Conservation (phyloP, 108 stramenopile genomes). For the Parmales sp. region DNA sequence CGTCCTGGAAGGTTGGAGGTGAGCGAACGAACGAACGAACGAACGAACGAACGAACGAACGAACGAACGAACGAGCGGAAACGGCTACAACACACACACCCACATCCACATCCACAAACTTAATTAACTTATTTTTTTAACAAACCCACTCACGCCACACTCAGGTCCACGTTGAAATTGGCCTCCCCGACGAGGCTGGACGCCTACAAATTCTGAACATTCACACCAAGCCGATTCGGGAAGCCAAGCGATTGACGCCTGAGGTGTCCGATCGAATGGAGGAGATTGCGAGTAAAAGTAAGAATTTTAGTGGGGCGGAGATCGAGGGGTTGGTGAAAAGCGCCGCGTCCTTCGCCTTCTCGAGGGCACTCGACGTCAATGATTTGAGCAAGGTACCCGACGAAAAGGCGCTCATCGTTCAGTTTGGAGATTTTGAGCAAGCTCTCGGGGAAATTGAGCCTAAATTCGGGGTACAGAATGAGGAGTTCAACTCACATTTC, state of each 20-base stretch:
- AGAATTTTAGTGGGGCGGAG: conserved; percentile 98
- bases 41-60: no score
- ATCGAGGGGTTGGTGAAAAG: conserved; percentile 93
- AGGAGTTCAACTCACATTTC: conserved; percentile 80
- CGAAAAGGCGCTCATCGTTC: conserved; percentile 62
- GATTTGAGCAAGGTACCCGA: conserved; percentile 83
- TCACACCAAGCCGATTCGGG: conserved; percentile 83
- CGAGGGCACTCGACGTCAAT: conserved; percentile 79
- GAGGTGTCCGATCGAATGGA: conserved; percentile 66
- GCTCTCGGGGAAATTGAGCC: conserved; percentile 84
- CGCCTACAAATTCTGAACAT: conserved; percentile 91
- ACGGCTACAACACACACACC: no score
- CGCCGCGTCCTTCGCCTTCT: conserved; percentile 88
- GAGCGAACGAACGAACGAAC: no score
- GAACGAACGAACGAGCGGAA: no score
- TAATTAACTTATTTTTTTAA: no score
- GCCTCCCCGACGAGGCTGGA: conserved; percentile 83
- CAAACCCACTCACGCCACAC: background rate
- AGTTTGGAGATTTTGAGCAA: conserved; percentile 72
- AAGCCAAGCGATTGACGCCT: conserved; percentile 65
- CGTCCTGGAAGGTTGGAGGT: conserved; percentile 97
- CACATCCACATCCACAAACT: no score
- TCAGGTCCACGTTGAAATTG: conserved; percentile 97
- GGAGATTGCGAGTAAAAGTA: conserved; percentile 72
- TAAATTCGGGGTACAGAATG: conserved; percentile 82